phyloP scores from a whole-genome alignment of 1,139 yeast genomes.

The Arxiozyma bovina region DNA sequence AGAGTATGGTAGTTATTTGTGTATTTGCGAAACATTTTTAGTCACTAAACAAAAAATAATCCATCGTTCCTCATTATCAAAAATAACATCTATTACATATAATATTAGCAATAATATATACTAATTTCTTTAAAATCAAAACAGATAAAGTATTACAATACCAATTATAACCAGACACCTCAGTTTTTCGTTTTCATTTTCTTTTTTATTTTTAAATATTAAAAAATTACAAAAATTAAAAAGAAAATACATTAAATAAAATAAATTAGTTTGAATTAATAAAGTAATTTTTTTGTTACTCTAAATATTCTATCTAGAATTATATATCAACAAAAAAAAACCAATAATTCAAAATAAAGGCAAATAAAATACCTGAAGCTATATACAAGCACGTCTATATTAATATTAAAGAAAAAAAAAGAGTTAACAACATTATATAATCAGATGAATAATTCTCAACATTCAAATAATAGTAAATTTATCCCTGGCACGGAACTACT shows the following conservation, averaged over 20 bases:
- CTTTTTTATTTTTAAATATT: no score
- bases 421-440: not conserved
- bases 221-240: no score
- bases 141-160: not conserved
- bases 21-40: not conserved
- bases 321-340: no score
- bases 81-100: no score
- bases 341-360: not conserved
- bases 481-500: conserved; percentile 15
- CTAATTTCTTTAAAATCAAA: no score
- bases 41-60: not conserved
- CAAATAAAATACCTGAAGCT: no score
- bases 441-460: not conserved
- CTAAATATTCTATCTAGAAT: no score
- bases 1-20: not conserved
- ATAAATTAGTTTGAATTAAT: no score
- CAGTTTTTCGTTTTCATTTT: no score
- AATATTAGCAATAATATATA: not conserved
- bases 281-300: not conserved
- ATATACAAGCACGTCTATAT: no score
- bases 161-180: no score
- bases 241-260: no score
- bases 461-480: not conserved
- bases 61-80: not conserved
- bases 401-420: not conserved